A percentile compares a stretch with the other conserved stretches of the same genome.
These are phyloP conservation scores for Ustilago nuda DNA, from an alignment of 1,284 basidiomycete genomes.

Conservation along the genomic window DNA sequence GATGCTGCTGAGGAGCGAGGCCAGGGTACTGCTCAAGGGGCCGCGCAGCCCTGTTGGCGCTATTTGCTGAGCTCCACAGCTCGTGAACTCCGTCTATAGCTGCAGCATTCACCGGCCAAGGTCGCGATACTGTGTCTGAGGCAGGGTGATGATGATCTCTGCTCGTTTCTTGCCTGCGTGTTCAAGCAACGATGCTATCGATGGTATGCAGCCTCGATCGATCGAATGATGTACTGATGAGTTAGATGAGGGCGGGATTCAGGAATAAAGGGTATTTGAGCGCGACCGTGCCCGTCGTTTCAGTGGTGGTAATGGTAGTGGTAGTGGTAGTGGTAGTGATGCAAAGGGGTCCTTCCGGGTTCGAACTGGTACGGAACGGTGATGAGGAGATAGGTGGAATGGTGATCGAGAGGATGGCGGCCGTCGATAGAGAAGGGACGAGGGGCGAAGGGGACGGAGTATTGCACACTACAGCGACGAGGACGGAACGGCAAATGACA, in stretches of 20 bases:
- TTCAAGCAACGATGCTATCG: background rate
- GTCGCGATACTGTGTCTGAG: background rate
- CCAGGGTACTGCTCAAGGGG: slow-evolving; percentile 11
- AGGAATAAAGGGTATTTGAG: background rate
- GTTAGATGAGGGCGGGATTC: background rate
- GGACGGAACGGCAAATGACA: background rate
- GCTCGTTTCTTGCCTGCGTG: background rate
- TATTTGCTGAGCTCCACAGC: slow-evolving; percentile 21
- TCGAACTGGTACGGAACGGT: background rate
- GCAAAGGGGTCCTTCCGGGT: too few relatives aligned
- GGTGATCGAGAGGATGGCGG: background rate
- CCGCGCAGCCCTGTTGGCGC: slow-evolving; percentile 15
- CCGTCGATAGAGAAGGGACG: background rate
- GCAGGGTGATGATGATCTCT: background rate
- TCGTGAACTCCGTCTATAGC: slow-evolving; percentile 16
- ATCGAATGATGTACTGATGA: background rate
- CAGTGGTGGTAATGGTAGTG: background rate
- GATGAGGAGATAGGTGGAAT: background rate
- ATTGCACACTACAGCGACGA: slow-evolving; percentile 10
- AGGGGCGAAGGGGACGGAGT: background rate
- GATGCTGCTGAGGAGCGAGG: slow-evolving; percentile 6
- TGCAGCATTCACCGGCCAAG: slow-evolving; percentile 17
- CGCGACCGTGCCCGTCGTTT: background rate
- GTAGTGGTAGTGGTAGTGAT: background rate
- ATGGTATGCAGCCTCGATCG: background rate